These are phyloP conservation scores for Clarireedia monteithiana DNA, from an alignment of 2,329 filamentous ascomycete genomes.

Conservation along the genomic window DNA sequence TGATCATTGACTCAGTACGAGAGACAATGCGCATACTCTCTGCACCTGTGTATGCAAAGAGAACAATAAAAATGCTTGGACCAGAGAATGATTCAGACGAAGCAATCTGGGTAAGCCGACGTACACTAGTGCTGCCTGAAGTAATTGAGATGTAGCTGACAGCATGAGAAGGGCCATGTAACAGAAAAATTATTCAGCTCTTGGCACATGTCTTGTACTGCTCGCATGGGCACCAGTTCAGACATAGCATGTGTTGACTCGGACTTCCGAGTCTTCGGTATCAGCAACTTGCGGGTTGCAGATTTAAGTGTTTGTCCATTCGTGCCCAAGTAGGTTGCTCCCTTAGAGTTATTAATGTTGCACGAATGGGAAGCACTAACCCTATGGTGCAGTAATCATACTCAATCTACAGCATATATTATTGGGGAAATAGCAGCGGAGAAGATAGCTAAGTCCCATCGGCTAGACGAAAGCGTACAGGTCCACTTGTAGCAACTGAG, in stretches of 20 bases:
- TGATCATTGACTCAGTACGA: constrained; percentile 35
- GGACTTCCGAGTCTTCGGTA: constrained; percentile 39
- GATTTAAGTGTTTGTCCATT: constrained; percentile 38
- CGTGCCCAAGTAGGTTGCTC: constrained; percentile 1
- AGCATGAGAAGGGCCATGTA: constrained; percentile 18
- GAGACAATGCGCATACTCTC: constrained; percentile 27
- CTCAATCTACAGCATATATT: constrained; percentile 9
- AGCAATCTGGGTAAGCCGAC: constrained; percentile 17
- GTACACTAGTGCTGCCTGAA: constrained; percentile 22
- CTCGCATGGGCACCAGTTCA: constrained; percentile 43
- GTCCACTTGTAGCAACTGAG: no score
- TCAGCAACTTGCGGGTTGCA: constrained; percentile 39
- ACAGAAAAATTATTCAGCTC: constrained; percentile 32
- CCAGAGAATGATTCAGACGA: constrained; percentile 9
- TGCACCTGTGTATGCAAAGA: constrained; percentile 4
- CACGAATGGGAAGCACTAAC: background rate
- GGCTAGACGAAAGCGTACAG: no score
- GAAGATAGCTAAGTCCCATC: constrained; percentile 4
- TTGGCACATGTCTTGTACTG: constrained; percentile 49
- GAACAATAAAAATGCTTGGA: constrained; percentile 20
- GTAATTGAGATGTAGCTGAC: background rate
- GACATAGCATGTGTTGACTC: constrained; percentile 40
- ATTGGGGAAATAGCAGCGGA: constrained; percentile 9
- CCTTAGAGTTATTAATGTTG: no score
- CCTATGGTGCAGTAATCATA: constrained; percentile 4